Base-by-base conservation (phyloP, 148 eudicot genomes). In the Dysphania ambrosioides region DNA sequence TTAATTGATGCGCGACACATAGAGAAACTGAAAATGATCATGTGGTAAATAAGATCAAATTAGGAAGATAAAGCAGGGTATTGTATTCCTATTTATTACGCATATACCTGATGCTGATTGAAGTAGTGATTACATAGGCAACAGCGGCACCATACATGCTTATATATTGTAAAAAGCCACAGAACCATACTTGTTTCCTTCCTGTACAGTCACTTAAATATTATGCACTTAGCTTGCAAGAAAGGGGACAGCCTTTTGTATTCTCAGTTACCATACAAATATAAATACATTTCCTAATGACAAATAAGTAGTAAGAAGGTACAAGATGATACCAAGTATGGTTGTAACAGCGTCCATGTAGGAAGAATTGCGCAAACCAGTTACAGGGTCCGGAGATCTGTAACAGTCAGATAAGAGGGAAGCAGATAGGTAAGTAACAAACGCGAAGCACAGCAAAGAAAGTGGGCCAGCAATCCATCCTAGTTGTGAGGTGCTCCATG, bases 101-200 rank as follows among this genome's bases (percentile, higher is more conserved):
- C n/a, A 30, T 40, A 10, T 72, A 72, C 85, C 73, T 82, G 74
- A 82, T 40, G 55, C 85, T 75, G n/a, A 58, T 62, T 60, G 85
- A 68, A 41, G 82, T 66, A 32, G 85, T 72, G 47, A 79, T 69
- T 8, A 75, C 71, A 70, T 83, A 86, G 3, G 87, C 87, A 71
- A 86, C 75, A 26, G 77, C 82, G 36, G 77, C 55, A 12, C 75
- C 75, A 26, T 67, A 86, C 24, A 82, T 47, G 72, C 78, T 77
- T 23, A 60, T 12, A 29, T 77, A 56, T 56, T 74, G 66, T 62
- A 83, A 75, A 53, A 72, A 27, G 68, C 78, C 82, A 80, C 83
- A 81, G 7, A 73, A 32, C 81, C 80, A 77, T 55, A 71, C 42
- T 26, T 59, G 75, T 77, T 72, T 85, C 65, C 78, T 68, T 31